Percentiles rank a stretch among this genome's conserved stretches.
Evolutionary conservation across 2,329 filamentous ascomycete genomes (phyloP).

Genomic region (Ceratocystis variospora): DNA sequence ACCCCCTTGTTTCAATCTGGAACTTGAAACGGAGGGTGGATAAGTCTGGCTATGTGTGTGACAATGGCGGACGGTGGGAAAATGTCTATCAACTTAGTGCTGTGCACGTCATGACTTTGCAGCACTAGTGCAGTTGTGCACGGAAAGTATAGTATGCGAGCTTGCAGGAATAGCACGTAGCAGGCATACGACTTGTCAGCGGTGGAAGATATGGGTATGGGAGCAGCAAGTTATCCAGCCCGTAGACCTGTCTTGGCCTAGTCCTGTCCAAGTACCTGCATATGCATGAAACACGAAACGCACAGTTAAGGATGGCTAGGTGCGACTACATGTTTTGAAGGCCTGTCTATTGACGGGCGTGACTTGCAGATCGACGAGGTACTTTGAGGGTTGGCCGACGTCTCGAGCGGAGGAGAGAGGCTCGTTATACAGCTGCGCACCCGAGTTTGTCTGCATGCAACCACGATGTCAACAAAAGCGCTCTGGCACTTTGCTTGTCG

Average conservation of each 20-base stretch:
- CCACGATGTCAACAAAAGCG: too few species aligned
- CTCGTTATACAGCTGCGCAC: not conserved
- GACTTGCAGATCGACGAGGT: not conserved
- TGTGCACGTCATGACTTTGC: not conserved
- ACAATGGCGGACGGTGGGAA: not conserved
- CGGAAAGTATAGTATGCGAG: too few species aligned
- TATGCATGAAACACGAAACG: conserved; percentile 5
- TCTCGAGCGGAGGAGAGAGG: too few species aligned
- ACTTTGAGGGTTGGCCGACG: too few species aligned
- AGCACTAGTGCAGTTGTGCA: too few species aligned
- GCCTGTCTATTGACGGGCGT: not conserved
- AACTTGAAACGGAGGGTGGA: not conserved
- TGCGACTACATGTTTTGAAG: conserved; percentile 5
- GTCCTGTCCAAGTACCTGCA: not conserved
- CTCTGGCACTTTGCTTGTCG: too few species aligned
- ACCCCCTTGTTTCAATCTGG: not conserved
- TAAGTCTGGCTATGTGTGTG: not conserved
- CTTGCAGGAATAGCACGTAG: too few species aligned
- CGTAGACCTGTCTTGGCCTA: not conserved
- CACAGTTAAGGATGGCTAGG: conserved; percentile 4
- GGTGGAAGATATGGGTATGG: too few species aligned
- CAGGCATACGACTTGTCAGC: too few species aligned
- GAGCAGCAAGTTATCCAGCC: not conserved
- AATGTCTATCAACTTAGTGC: not conserved
- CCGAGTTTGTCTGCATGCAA: not conserved